These are phyloP conservation scores for Cystofilobasidium ferigula DNA, from an alignment of 768 basidiomycete species.

Conservation along the genomic window DNA sequence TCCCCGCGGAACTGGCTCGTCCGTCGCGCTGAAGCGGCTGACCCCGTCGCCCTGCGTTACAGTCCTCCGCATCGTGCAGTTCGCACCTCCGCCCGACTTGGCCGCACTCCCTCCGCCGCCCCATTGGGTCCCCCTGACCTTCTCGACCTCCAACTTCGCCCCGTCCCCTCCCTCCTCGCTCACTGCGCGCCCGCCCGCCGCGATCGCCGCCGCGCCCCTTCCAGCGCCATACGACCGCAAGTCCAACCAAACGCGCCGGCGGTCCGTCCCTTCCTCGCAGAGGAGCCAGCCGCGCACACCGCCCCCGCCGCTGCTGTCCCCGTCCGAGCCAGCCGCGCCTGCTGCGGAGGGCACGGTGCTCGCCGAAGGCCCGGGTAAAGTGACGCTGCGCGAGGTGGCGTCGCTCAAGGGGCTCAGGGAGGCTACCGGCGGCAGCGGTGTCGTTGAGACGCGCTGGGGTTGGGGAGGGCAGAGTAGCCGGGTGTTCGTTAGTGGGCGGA, in stretches of 20 bases:
- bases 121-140: slow-evolving; percentile 11
- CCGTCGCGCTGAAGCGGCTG: background rate
- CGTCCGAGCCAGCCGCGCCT: background rate
- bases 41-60: background rate
- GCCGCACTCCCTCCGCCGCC: slow-evolving; percentile 6
- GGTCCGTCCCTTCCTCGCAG: background rate
- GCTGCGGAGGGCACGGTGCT: background rate
- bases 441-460: slow-evolving; percentile 19
- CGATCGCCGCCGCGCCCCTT: background rate
- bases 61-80: slow-evolving; percentile 19
- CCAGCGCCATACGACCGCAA: background rate
- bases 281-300: background rate
- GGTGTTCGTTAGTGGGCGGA: slow-evolving; percentile 19
- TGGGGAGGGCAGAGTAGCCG: slow-evolving; percentile 10
- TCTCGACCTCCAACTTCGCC: slow-evolving; percentile 14
- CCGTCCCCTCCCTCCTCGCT: background rate
- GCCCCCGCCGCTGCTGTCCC: too few relatives aligned
- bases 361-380: slow-evolving; percentile 7
- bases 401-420: slow-evolving; percentile 23
- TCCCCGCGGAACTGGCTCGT: background rate
- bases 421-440: slow-evolving; percentile 20
- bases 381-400: slow-evolving; percentile 13
- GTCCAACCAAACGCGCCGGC: background rate
- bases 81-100: slow-evolving; percentile 1
- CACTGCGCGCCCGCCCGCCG: background rate